phyloP scores from a whole-genome alignment of 192 early-diverging fungal species.

The Umbelopsis sp. region DNA sequence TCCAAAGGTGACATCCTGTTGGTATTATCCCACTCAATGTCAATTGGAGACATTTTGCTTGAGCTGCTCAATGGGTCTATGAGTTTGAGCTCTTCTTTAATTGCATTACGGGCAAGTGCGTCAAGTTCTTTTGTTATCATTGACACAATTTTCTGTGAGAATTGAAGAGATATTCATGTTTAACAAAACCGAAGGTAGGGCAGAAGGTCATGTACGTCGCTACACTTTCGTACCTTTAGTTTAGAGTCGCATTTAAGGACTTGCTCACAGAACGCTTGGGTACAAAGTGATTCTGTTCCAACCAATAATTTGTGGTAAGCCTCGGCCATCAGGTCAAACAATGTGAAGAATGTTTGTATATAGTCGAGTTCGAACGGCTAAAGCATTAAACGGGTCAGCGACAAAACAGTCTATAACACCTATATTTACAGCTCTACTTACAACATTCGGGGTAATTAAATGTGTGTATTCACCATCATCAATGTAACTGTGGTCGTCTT shows the following conservation, averaged over 20 bases:
- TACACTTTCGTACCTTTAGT: conserved; percentile 46
- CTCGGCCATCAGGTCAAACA: conserved; percentile 62
- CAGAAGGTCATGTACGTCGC: not conserved
- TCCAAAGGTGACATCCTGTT: conserved; percentile 1
- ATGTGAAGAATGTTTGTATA: conserved; percentile 67
- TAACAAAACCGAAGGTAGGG: not conserved
- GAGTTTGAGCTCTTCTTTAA: conserved; percentile 59
- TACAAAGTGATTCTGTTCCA: conserved; percentile 32
- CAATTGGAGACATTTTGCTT: conserved; percentile 35
- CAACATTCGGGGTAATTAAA: conserved; percentile 43
- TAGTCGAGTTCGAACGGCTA: conserved; percentile 70
- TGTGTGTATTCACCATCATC: conserved; percentile 44
- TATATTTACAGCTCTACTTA: conserved; percentile 20
- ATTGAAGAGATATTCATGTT: not conserved
- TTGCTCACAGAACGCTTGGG: conserved; percentile 59
- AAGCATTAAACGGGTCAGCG: not conserved
- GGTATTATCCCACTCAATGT: conserved; percentile 23
- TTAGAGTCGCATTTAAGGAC: conserved; percentile 65
- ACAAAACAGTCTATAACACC: not conserved
- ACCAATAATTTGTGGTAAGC: conserved; percentile 53
- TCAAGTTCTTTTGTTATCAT: conserved; percentile 69
- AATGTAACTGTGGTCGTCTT: conserved; percentile 39
- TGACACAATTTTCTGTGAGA: conserved; percentile 56
- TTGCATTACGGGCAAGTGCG: conserved; percentile 56
- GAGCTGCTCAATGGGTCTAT: conserved; percentile 55